Evolutionary conservation across 345 rosid species (phyloP), one percentile per base, ranked within the genome.

Genomic region (Lepidium didymum): DNA sequence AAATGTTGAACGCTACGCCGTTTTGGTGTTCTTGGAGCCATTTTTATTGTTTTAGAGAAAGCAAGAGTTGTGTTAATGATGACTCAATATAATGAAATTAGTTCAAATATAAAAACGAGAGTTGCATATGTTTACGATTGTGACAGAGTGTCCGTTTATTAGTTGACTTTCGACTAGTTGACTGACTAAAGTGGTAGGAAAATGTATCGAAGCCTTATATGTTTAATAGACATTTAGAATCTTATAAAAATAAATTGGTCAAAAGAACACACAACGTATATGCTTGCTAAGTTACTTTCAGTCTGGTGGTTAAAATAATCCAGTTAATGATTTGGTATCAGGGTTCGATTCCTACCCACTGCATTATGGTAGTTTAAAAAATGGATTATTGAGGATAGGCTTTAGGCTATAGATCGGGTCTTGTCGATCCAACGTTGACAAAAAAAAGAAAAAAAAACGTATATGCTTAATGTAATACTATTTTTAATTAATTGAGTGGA

Each of bases 1-100:
- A 72, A 79, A 46, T 79, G 83, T 5, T 75, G 70, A 51, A 62
- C n/a, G 50, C 59, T 75, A 10, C 45, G 46, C 6, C 59, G 69
- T 29, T 61, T 75, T 31, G 59, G 64, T 44, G 64, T 53, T 4
- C 62, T 12, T 61, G 78, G 74, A 58, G 74, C 74, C 69, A 75
- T 68, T 8, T 64, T 38, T 7, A 14, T 41, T 3, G 33, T 3
- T 37, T 27, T 65, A 35, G 33, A 46, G 29, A 33, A 2, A 55
- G 27, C 10, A 44, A 61, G 25, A 35, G 37, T 41, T 36, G 66
- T 59, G 31, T 52, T n/a, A n/a, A 18, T 49, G 45, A 2, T 58
- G 40, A 29, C 45, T 33, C 69, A 44, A 25, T 56, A 64, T 56
- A 65, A 21, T 21, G 21, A 55, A 27, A n/a, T 10, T 55, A 36